These are phyloP conservation scores for Catharanthus roseus DNA, from an alignment of 257 asterid genomes.

Conservation along the genomic window DNA sequence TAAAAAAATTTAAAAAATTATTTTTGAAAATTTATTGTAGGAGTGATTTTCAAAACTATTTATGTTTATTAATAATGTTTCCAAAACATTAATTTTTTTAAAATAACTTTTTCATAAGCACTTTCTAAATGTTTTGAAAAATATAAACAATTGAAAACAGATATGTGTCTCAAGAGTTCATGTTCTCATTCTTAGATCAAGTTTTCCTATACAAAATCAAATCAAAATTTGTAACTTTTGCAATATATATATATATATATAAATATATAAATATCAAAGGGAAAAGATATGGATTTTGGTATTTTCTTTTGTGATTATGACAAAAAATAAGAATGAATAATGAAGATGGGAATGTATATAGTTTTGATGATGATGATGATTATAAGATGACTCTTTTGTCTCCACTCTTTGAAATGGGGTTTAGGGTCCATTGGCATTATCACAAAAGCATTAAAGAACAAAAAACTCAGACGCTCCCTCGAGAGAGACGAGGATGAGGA, in stretches of 20 bases:
- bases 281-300: conserved; percentile 4
- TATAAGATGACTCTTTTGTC: conserved; percentile 59
- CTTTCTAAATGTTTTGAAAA: no score
- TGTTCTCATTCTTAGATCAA: no score
- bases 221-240: conserved; percentile 1
- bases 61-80: no score
- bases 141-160: no score
- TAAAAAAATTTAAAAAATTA: no score
- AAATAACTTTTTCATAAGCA: no score
- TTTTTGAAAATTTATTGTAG: no score
- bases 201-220: no score
- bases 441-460: conserved; percentile 37
- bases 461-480: conserved; percentile 61
- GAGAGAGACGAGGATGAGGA: conserved; percentile 19
- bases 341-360: background rate
- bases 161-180: no score
- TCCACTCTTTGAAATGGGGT: conserved; percentile 58
- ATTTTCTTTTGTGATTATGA: conserved; percentile 28
- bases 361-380: conserved; percentile 35
- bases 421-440: conserved; percentile 65
- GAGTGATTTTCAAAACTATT: no score
- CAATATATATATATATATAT: no score
- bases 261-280: background rate
- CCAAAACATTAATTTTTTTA: no score
- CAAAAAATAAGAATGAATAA: conserved; percentile 16